Percentiles rank a stretch among this genome's conserved stretches.
These are phyloP conservation scores for Saccharomycopsis sp. DNA, from an alignment of 805 yeast genomes.

Conservation along the genomic window DNA sequence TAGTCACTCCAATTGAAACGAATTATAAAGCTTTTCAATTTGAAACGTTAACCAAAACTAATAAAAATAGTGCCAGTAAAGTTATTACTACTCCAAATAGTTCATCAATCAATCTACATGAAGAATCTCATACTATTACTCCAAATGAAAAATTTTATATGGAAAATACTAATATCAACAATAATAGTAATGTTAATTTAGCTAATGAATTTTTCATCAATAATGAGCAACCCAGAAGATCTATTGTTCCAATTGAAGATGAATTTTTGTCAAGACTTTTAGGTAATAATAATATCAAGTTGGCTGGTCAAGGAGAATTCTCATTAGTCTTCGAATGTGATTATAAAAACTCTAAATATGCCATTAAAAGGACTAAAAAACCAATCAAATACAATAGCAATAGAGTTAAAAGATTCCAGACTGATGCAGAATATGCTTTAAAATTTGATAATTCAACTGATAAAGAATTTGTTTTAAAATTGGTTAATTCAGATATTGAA, in stretches of 20 bases:
- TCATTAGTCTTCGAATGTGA: constrained; percentile 79
- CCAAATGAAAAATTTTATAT: constrained; percentile 5
- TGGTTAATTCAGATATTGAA: constrained; percentile 2
- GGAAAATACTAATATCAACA: background rate
- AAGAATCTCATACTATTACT: constrained; percentile 8
- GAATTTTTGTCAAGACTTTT: constrained; percentile 7
- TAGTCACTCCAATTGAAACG: no score
- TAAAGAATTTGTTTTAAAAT: constrained; percentile 5
- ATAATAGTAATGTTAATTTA: background rate
- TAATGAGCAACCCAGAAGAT: no score
- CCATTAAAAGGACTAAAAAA: constrained; percentile 75
- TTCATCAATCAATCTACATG: constrained; percentile 4
- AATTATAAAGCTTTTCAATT: no score
- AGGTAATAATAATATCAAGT: constrained; percentile 34
- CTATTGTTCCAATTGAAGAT: no score
- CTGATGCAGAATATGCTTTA: constrained; percentile 8
- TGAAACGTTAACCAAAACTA: no score
- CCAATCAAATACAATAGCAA: constrained; percentile 2
- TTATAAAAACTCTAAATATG: constrained; percentile 52
- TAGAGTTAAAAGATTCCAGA: constrained; percentile 1
- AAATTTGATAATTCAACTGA: constrained; percentile 6
- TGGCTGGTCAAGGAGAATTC: constrained; percentile 81
- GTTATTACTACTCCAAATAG: constrained; percentile 11
- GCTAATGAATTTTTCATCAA: background rate
- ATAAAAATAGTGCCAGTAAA: background rate